Evolutionary conservation across 495 filamentous ascomycete species (phyloP), one percentile per base, ranked within the genome.

Genomic region (Halenospora varia): DNA sequence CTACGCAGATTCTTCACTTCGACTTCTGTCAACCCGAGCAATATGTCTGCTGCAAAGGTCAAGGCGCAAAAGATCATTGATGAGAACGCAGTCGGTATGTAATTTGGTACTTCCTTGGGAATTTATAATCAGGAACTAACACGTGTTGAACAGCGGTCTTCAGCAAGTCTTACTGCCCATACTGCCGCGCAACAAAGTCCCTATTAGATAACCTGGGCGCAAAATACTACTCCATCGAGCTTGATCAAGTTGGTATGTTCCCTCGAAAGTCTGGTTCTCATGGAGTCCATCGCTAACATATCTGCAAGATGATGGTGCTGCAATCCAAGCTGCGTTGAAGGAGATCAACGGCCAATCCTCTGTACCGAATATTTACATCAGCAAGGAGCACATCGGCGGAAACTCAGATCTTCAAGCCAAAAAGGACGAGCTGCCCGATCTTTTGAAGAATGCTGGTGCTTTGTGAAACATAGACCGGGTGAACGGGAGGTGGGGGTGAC

Each of bases 111-210:
- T 18, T 48, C 29, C 18, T 19, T 26, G 10, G 29, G 53, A 29
- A 54, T 25, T 59, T 3, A 35, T 22, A 17, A 3, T 25, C 23
- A 15, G 2, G 23, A 35, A 26, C 50, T 18, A 55, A 22, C 1
- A 10, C n/a, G 17, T 45, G 10, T 11, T 53, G 25, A 41, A 18
- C 26, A 92, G 89, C 92, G 59, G 88, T 98, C 62, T 98, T 98
- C 82, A 89, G 84, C 70, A 99, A 99, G 76, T 89, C 87, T 13
- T 96, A 88, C 75, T 99, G 94, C 81, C 92, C 93, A n/a, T 93
- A 96, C 82, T 97, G 93, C 79, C 75, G 69, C 25, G 79, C 91
- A 53, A 83, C 85, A 61, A 97, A 97, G 83, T 51, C 71, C 10
- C 76, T 90, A 39, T 77, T 99, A 63, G 79, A 74, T 62, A 73